Conservation (phyloP, 2,329 filamentous ascomycete genomes). For the Esteya vermicola region DNA sequence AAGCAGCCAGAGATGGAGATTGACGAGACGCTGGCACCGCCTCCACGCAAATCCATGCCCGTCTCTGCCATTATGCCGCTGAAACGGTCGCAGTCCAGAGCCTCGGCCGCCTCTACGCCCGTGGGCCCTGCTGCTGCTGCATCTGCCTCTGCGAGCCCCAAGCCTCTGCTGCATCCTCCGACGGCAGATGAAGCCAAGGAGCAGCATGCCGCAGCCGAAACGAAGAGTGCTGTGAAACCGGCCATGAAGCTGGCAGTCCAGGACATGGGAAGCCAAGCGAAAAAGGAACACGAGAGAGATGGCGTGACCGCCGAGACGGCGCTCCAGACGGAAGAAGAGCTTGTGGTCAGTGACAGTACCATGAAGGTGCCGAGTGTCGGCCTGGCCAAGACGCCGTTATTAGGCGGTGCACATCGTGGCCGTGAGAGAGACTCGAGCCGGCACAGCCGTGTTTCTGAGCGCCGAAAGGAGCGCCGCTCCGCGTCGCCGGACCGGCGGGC, state of each 20-base stretch:
- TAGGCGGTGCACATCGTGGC: too few relatives aligned
- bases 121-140: too few relatives aligned
- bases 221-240: neutral
- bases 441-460: slow-evolving; percentile 14
- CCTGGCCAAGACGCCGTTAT: too few relatives aligned
- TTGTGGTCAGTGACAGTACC: too few relatives aligned
- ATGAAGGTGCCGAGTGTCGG: too few relatives aligned
- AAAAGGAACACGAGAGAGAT: neutral
- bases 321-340: too few relatives aligned
- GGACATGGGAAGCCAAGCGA: slow-evolving; percentile 7
- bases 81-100: slow-evolving; percentile 30
- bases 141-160: slow-evolving; percentile 23
- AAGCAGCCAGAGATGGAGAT: slow-evolving; percentile 41
- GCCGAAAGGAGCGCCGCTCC: slow-evolving; percentile 10
- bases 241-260: neutral
- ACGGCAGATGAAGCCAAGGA: neutral
- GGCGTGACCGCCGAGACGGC: neutral
- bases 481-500: slow-evolving; percentile 12
- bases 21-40: slow-evolving; percentile 40
- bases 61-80: slow-evolving; percentile 47
- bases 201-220: neutral
- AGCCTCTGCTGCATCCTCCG: slow-evolving; percentile 16
- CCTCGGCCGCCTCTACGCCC: too few relatives aligned
- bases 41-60: slow-evolving; percentile 35
- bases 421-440: slow-evolving; percentile 16